Evolutionary conservation across 2,329 filamentous ascomycete genomes (phyloP).

Genomic region (Ceratocystis smalleyi): DNA sequence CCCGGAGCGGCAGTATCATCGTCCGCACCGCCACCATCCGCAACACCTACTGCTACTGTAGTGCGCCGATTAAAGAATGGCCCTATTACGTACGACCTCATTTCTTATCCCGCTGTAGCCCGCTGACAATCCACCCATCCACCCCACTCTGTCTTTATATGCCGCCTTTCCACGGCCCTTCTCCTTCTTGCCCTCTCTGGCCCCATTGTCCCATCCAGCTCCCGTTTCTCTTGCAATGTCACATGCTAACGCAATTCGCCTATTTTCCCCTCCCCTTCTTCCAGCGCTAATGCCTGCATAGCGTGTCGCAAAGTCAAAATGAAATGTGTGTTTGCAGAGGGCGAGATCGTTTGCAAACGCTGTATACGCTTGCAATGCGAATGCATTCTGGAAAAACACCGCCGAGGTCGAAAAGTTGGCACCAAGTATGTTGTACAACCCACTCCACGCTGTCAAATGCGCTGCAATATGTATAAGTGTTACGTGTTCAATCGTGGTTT

Average conservation of each 20-base stretch:
- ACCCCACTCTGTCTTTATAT: neutral
- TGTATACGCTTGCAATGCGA: constrained; percentile 26
- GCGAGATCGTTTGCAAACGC: constrained; percentile 23
- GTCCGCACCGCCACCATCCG: neutral
- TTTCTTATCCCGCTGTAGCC: neutral
- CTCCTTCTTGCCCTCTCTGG: neutral
- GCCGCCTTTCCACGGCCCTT: neutral
- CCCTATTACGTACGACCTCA: constrained; percentile 15
- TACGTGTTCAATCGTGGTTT: neutral
- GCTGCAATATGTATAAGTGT: neutral
- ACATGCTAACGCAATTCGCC: neutral
- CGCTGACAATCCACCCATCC: neutral
- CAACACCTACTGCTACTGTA: neutral
- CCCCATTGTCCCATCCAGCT: neutral
- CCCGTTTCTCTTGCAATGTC: neutral
- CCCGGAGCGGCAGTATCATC: neutral
- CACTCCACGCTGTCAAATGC: neutral
- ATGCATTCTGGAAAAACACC: constrained; percentile 27
- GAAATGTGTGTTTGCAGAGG: constrained; percentile 23
- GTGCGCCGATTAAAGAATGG: constrained; percentile 15
- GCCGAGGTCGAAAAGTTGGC: constrained; percentile 27
- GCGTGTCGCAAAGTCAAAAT: constrained; percentile 28
- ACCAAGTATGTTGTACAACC: constrained; percentile 21
- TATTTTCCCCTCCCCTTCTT: neutral
- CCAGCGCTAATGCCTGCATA: constrained; percentile 23